Conservation (phyloP, 139 green algal genomes). For the Micractinium conductrix region DNA sequence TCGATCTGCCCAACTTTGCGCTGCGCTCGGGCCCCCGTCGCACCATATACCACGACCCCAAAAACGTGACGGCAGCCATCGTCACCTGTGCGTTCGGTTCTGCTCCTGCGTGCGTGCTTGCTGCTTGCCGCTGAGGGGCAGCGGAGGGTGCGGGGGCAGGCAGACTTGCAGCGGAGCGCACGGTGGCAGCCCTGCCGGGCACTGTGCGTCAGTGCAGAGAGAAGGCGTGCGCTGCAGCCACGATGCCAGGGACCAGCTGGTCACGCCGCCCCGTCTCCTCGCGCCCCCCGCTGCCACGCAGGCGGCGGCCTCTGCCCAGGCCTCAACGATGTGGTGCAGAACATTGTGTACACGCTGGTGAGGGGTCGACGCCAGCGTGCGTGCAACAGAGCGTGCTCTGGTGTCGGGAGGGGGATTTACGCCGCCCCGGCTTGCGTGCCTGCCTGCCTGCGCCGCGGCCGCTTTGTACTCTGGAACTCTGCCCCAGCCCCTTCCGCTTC, state of each 20-base stretch:
- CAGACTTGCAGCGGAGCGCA: neutral
- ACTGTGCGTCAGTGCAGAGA: neutral
- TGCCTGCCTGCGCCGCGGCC: no score
- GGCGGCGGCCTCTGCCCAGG: constrained; percentile 96
- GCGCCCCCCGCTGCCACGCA: neutral
- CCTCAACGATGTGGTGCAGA: constrained; percentile 96
- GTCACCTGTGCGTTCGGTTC: constrained; percentile 38
- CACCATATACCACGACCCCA: constrained; percentile 85
- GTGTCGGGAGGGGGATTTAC: no score
- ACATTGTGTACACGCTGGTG: constrained; percentile 80
- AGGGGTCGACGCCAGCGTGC: no score
- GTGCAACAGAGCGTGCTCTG: no score
- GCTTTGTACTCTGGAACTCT: no score
- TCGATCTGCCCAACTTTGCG: constrained; percentile 76
- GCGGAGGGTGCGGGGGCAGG: no score
- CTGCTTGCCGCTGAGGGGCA: no score
- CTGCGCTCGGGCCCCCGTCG: constrained; percentile 81
- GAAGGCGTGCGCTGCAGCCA: no score
- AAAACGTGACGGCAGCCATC: constrained; percentile 60
- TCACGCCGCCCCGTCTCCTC: neutral
- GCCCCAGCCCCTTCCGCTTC: no score
- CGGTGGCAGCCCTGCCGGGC: neutral
- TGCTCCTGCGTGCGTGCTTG: no score
- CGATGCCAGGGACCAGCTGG: no score
- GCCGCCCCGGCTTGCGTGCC: no score